Base-by-base conservation (phyloP, 2,329 filamentous ascomycete species). In the Botryosphaeria agaves region DNA sequence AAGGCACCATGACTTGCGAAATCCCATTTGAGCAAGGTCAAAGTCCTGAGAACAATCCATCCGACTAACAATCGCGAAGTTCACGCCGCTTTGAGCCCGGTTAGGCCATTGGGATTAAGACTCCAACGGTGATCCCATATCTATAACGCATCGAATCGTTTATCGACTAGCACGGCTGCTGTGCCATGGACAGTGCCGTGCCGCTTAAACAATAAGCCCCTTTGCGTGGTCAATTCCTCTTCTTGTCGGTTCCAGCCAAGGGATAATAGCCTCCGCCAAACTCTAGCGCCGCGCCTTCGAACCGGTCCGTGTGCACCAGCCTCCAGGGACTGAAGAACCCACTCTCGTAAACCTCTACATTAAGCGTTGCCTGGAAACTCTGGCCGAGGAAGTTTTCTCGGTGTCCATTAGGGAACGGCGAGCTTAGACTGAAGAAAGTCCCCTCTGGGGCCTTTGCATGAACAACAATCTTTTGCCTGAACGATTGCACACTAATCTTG, bases 241-340 rank as follows among this genome's bases (percentile, higher is more conserved):
- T 46, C 32, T 54, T 38, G 2, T 47, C 40, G 30, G 40, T 49
- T 2, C 57, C 59, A 25, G 51, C 49, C 17, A 48, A 51, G 5
- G 52, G 51, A 44, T 60, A 64, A 38, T 59, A 64, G 1, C 42
- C 56, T 1, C 57, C 61, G 1, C 60, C 61, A 48, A 64, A 65
- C 36, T 65, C 61, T 33, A 66, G 34, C 43, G 59, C 59, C 16
- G 48, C 56, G 7, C 46, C 42, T 28, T 57, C 49, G 36, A 62
- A 64, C 25, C 31, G 41, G 28, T 59, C 56, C 34, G 45, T 48
- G 29, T 46, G 43, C 1, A 59, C 38, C 35, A 54, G 36, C 29
- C 41, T 45, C 61, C 61, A 64, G 17, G 43, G 43, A 3, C 49
- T 41, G 14, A 55, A 47, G 41, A 52, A 52, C 5, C 44, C 39